Conservation (phyloP, 164 flowering plant genomes). For the Aristolochia contorta region DNA sequence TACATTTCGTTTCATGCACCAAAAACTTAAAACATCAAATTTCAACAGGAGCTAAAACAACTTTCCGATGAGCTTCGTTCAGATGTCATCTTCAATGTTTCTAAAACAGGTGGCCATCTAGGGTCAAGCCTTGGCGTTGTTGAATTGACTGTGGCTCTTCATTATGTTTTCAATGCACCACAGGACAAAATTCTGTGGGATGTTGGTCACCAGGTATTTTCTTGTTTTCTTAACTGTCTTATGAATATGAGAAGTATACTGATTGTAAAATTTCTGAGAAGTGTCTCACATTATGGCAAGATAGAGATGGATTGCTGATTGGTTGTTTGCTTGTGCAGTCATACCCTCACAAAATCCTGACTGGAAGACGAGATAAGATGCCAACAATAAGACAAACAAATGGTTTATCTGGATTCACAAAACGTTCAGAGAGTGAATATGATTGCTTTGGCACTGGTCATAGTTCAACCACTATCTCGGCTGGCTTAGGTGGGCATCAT, state of each 20-base stretch:
- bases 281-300: no score
- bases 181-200: slow-evolving; percentile 84
- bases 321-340: slow-evolving; percentile 34
- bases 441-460: slow-evolving; percentile 95
- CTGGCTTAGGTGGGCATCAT: slow-evolving; percentile 60
- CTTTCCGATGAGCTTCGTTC: slow-evolving; percentile 82
- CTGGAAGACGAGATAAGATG: slow-evolving; percentile 89
- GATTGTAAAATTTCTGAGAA: no score
- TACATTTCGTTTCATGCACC: no score
- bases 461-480: slow-evolving; percentile 93
- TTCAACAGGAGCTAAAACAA: slow-evolving; percentile 71
- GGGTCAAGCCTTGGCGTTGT: slow-evolving; percentile 97
- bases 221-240: neutral
- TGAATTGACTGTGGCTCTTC: slow-evolving; percentile 96
- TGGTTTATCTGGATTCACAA: slow-evolving; percentile 88
- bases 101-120: slow-evolving; percentile 91
- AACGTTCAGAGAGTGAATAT: slow-evolving; percentile 84
- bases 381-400: slow-evolving; percentile 75
- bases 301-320: neutral
- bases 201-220: slow-evolving; percentile 90
- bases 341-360: slow-evolving; percentile 90
- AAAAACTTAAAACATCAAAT: no score
- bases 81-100: slow-evolving; percentile 83
- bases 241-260: neutral
- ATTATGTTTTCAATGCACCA: slow-evolving; percentile 83